Evolutionary conservation across 2,329 filamentous ascomycete species (phyloP).

Genomic region (Trichoderma polysporum): DNA sequence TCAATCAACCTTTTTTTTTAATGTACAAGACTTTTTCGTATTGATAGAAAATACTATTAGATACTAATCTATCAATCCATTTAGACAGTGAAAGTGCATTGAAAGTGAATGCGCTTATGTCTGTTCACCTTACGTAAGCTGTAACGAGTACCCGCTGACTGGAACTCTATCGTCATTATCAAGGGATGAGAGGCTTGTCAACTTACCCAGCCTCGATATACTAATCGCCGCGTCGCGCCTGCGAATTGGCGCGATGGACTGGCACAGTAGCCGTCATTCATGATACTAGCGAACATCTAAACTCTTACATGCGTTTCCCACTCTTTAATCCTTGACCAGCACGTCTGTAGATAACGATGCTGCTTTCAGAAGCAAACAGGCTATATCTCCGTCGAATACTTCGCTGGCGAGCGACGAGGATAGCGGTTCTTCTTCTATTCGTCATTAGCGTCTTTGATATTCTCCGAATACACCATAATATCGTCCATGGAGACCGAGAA

Average conservation of each 20-base stretch:
- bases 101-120: not conserved
- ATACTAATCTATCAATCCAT: not conserved
- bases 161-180: constrained; percentile 7
- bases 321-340: not conserved
- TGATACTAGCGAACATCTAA: constrained; percentile 3
- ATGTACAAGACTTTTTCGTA: not conserved
- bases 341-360: constrained; percentile 26
- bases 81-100: not conserved
- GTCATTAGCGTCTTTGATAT: constrained; percentile 42
- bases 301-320: not conserved
- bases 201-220: not conserved
- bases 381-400: constrained; percentile 40
- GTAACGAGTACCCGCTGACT: not conserved
- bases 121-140: constrained; percentile 8
- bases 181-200: not conserved
- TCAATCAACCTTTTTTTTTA: not conserved
- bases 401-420: constrained; percentile 37
- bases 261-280: not conserved
- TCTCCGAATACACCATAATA: constrained; percentile 38
- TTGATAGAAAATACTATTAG: not conserved
- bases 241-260: constrained; percentile 17
- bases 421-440: constrained; percentile 36
- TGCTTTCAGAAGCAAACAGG: constrained; percentile 32
- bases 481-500: constrained; percentile 32
- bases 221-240: constrained; percentile 13